Conservation (phyloP, 2,329 filamentous ascomycete genomes). For the Epichloe sp. region DNA sequence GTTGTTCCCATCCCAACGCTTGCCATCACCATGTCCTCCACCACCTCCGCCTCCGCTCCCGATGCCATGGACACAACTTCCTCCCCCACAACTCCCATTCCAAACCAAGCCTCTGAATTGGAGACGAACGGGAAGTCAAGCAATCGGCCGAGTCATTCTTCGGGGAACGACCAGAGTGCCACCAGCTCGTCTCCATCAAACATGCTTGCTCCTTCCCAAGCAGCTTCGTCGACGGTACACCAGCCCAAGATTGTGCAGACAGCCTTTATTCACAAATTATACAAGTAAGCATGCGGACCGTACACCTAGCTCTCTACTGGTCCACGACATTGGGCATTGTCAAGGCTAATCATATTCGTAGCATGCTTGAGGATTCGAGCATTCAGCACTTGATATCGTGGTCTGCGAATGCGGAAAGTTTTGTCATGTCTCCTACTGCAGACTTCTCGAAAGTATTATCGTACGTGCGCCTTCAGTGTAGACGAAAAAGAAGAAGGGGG, state of each 20-base stretch:
- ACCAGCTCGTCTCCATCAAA: slow-evolving; percentile 18
- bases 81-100: slow-evolving; percentile 30
- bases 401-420: slow-evolving; percentile 88
- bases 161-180: slow-evolving; percentile 24
- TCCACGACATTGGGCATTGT: not conserved
- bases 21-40: slow-evolving; percentile 45
- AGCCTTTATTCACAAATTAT: slow-evolving; percentile 97
- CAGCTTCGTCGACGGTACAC: slow-evolving; percentile 59
- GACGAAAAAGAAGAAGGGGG: too few species aligned
- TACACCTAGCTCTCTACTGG: not conserved
- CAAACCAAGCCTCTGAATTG: slow-evolving; percentile 31
- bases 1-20: slow-evolving; percentile 45
- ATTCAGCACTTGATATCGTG: slow-evolving; percentile 96
- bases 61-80: slow-evolving; percentile 51
- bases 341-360: slow-evolving; percentile 22
- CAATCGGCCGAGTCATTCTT: slow-evolving; percentile 24
- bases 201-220: slow-evolving; percentile 38
- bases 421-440: slow-evolving; percentile 94
- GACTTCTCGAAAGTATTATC: slow-evolving; percentile 97
- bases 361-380: slow-evolving; percentile 88
- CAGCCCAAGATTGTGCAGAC: slow-evolving; percentile 97
- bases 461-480: slow-evolving; percentile 40
- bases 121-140: slow-evolving; percentile 23
- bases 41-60: slow-evolving; percentile 42
- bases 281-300: slow-evolving; percentile 56